Conservation (phyloP, 768 basidiomycete species). For the Suillus subalutaceus region DNA sequence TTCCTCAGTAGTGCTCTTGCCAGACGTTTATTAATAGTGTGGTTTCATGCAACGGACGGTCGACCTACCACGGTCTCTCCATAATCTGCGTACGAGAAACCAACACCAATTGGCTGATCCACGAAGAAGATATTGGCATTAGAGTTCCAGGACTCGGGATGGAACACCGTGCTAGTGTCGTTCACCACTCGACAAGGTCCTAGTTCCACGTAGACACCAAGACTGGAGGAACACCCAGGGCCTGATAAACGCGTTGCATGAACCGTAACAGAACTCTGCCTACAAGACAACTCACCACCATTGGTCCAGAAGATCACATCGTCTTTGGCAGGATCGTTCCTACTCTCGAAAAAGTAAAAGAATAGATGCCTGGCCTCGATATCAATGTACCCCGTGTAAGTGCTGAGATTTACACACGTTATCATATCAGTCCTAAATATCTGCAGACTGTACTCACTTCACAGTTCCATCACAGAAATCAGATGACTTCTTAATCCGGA, state of each 20-base stretch:
- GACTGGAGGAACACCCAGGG: constrained; percentile 58
- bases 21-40: background rate
- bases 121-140: constrained; percentile 56
- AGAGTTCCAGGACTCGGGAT: constrained; percentile 68
- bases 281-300: constrained; percentile 49
- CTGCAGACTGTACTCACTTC: constrained; percentile 28
- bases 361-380: constrained; percentile 65
- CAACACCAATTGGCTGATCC: constrained; percentile 49
- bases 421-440: constrained; percentile 5
- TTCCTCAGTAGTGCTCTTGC: constrained; percentile 62
- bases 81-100: constrained; percentile 49
- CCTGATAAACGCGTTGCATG: constrained; percentile 17
- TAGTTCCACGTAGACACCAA: constrained; percentile 73
- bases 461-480: constrained; percentile 44
- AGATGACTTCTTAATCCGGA: constrained; percentile 42
- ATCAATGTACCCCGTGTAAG: constrained; percentile 72
- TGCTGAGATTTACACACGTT: constrained; percentile 32
- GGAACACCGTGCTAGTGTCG: constrained; percentile 51
- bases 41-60: constrained; percentile 8
- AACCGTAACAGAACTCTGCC: background rate
- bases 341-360: constrained; percentile 79
- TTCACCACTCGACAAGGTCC: constrained; percentile 72
- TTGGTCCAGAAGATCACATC: constrained; percentile 63
- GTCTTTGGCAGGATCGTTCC: constrained; percentile 58
- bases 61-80: constrained; percentile 41